A percentile compares a stretch with the other conserved stretches of the same genome.
These are phyloP conservation scores for Tulasnella calospora DNA, from an alignment of 768 basidiomycete genomes.

Conservation along the genomic window DNA sequence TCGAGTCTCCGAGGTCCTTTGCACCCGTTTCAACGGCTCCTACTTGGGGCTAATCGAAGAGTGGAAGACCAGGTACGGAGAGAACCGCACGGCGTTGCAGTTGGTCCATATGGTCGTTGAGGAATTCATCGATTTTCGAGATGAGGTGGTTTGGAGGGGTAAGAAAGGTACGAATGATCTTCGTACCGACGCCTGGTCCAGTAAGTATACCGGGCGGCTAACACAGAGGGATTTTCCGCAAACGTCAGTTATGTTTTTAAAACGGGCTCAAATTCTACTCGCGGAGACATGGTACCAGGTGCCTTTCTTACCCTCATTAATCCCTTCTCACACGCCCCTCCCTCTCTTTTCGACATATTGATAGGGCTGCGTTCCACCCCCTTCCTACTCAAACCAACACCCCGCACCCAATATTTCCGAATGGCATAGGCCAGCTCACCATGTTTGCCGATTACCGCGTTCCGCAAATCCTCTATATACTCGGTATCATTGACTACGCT, in stretches of 20 bases:
- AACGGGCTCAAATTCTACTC: conserved; percentile 85
- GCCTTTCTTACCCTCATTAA: background rate
- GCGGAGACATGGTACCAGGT: conserved; percentile 65
- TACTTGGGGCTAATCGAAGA: conserved; percentile 60
- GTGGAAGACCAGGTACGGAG: conserved; percentile 51
- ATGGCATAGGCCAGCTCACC: conserved; percentile 64
- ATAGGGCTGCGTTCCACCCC: conserved; percentile 82
- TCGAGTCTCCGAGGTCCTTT: conserved; percentile 67
- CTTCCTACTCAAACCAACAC: conserved; percentile 36
- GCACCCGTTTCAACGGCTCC: conserved; percentile 67
- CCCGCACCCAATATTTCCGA: conserved; percentile 70
- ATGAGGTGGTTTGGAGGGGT: conserved; percentile 57
- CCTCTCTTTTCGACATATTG: background rate
- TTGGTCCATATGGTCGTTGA: conserved; percentile 67
- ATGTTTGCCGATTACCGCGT: conserved; percentile 89
- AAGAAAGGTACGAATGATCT: conserved; percentile 48
- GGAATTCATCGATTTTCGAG: conserved; percentile 70
- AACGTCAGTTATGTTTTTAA: conserved; percentile 71
- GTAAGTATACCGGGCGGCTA: conserved; percentile 2
- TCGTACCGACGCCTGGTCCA: background rate
- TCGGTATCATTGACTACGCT: conserved; percentile 70
- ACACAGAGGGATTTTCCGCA: background rate
- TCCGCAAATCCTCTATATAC: conserved; percentile 83
- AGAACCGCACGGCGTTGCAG: conserved; percentile 62
- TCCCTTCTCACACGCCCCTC: background rate